Evolutionary conservation across 2,329 filamentous ascomycete genomes (phyloP), one percentile per base, ranked within the genome.

Genomic region (Cryoendolithus antarcticus): DNA sequence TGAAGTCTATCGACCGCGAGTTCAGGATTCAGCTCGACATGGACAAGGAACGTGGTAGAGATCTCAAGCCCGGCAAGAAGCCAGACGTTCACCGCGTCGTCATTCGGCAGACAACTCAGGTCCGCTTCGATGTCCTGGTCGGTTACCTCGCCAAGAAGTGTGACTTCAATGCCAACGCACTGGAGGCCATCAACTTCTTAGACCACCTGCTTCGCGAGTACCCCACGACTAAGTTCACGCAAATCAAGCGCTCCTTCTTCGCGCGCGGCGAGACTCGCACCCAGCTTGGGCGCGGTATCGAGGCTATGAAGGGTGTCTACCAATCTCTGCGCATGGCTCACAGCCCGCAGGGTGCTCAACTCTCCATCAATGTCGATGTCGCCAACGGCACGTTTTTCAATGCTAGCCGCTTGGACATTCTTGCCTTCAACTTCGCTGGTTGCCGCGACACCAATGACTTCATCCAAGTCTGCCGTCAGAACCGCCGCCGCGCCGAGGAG

Each of bases 361-460:
- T 96, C 4, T 76, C 82, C 0, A 66, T 98, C 56, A 96, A 95
- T 50, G 77, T 93, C 8, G 89, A 98, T 53, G 82, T 94, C 24
- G 81, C 88, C 41, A 94, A 96, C 55, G 83, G 85, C 0, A 83
- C 82, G 9, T 98, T 98, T 64, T 96, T 84, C 81, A 70, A 66
- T 30, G 43, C 59, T 2, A 56, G 60, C 24, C 57, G 61, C 31
- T 43, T 69, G 9, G 48, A 52, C 10, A 48, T 55, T 12, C 52
- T 59, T 37, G 61, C 59, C 32, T 44, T 58, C 1, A 55, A 60
- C 41, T 46, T 58, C 31, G 49, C 44, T 35, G 50, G 46, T 13
- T 45, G 35, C 34, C 47, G 49, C 6, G 41, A 51, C 44, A 40
- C 36, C 21, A 53, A 46, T 38, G 49, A 60, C 32, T 50, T 64